Conservation (phyloP, 352 stramenopile species). For the Pythium phragmiticola region DNA sequence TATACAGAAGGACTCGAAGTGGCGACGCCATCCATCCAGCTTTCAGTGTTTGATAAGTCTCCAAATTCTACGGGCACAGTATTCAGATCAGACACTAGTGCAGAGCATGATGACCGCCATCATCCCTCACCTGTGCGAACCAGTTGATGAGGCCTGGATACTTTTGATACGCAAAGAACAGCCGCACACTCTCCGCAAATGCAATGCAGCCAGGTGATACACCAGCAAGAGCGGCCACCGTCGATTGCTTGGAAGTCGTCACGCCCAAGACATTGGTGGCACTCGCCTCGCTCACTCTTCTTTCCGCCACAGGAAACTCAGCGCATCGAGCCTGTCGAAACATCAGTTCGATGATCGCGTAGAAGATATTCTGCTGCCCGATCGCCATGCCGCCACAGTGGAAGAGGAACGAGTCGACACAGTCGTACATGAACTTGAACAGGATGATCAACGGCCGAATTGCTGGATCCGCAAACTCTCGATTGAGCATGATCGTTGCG, state of each 20-base stretch:
- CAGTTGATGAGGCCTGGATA: conserved; percentile 81
- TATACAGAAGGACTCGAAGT: conserved; percentile 68
- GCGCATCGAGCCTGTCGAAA: conserved; percentile 70
- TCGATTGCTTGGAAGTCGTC: neutral
- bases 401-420: conserved; percentile 72
- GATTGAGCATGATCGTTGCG: conserved; percentile 18
- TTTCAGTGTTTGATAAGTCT: conserved; percentile 78
- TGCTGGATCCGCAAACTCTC: conserved; percentile 14
- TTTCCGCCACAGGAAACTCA: conserved; percentile 60
- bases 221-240: conserved; percentile 5
- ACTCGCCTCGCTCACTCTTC: conserved; percentile 21
- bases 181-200: conserved; percentile 71
- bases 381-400: conserved; percentile 79
- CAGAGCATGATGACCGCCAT: neutral
- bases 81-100: neutral
- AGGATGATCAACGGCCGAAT: conserved; percentile 40
- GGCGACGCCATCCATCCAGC: conserved; percentile 56
- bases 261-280: neutral
- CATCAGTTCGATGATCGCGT: conserved; percentile 63
- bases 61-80: conserved; percentile 45
- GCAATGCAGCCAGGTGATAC: conserved; percentile 43
- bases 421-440: conserved; percentile 84
- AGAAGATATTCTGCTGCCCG: conserved; percentile 73
- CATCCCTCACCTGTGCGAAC: conserved; percentile 69
- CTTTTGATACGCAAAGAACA: conserved; percentile 83